These are phyloP conservation scores for Peronosclerospora sorghi DNA, from an alignment of 352 stramenopile genomes.

Conservation along the genomic window DNA sequence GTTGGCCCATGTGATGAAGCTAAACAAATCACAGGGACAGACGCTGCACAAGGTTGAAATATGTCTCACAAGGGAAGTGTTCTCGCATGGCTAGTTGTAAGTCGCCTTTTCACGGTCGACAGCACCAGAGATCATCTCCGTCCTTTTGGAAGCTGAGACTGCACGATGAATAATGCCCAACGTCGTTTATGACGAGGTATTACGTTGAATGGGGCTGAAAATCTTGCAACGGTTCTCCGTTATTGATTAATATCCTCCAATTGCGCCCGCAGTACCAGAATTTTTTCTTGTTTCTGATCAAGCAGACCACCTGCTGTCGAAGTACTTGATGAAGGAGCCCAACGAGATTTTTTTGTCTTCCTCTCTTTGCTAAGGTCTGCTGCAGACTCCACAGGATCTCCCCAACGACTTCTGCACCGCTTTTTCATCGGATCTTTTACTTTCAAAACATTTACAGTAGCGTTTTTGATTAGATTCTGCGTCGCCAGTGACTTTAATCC, in stretches of 20 bases:
- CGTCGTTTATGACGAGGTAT: no score
- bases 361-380: conserved; percentile 29
- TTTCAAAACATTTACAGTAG: conserved; percentile 9
- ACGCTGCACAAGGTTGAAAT: no score
- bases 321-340: conserved; percentile 37
- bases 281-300: conserved; percentile 60
- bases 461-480: conserved; percentile 5
- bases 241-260: conserved; percentile 67
- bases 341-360: conserved; percentile 72
- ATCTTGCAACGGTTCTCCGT: conserved; percentile 62
- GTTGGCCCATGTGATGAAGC: no score
- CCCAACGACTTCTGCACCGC: conserved; percentile 81
- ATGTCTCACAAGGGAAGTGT: no score
- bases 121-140: no score
- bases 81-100: no score
- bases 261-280: conserved; percentile 52
- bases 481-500: conserved; percentile 1
- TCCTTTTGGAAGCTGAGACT: no score
- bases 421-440: conserved; percentile 44
- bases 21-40: no score
- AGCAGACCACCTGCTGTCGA: conserved; percentile 35
- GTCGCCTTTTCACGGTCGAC: no score
- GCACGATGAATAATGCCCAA: no score
- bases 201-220: no score
- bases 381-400: conserved; percentile 38